These are phyloP conservation scores for Solanum virginianum DNA, from an alignment of 257 asterid genomes.

Conservation along the genomic window DNA sequence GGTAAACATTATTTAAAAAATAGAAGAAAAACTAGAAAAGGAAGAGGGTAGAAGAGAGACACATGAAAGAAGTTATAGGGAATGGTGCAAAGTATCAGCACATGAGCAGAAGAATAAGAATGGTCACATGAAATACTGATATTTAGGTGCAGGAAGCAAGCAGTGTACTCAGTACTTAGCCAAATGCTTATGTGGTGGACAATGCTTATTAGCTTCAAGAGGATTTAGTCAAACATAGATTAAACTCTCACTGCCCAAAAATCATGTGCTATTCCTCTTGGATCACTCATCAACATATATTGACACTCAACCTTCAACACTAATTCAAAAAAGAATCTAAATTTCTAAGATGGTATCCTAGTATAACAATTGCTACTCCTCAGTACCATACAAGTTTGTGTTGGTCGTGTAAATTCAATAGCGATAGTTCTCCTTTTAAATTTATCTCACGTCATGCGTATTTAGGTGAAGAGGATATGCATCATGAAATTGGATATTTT, in stretches of 20 bases:
- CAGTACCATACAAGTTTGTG: not conserved
- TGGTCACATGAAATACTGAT: not conserved
- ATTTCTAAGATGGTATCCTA: not conserved
- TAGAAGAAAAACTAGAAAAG: not conserved
- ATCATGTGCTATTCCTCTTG: constrained; percentile 56
- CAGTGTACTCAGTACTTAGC: not conserved
- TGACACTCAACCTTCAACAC: not conserved
- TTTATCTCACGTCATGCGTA: not conserved
- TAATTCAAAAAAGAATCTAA: not conserved
- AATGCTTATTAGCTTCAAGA: not conserved
- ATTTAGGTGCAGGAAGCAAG: not conserved
- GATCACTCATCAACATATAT: constrained; percentile 30
- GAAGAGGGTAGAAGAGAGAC: constrained; percentile 3
- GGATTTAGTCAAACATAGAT: constrained; percentile 51
- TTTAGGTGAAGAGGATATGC: not conserved
- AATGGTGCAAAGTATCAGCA: constrained; percentile 26
- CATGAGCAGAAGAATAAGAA: not conserved
- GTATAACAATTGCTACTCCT: not conserved
- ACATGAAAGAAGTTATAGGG: constrained; percentile 36
- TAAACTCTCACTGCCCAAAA: not conserved
- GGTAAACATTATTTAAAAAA: not conserved
- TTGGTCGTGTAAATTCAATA: not conserved
- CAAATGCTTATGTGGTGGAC: not conserved
- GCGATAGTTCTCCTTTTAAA: not conserved
- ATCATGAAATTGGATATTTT: not conserved